Evolutionary conservation across 1,139 yeast genomes (phyloP).

Genomic region (Debaryomyces subglobosus): DNA sequence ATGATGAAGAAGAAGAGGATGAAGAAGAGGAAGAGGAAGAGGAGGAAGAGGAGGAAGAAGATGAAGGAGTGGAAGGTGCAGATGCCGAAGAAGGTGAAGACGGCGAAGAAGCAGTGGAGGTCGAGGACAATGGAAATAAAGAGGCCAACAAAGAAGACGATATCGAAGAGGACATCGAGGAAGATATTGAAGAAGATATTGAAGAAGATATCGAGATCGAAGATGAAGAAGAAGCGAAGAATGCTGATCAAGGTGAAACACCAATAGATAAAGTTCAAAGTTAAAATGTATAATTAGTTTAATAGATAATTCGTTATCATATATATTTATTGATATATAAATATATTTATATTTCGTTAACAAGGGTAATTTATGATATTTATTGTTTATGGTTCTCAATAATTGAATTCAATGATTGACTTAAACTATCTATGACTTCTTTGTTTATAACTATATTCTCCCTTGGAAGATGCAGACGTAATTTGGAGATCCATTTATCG

Average conservation of each 20-base stretch:
- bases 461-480: slow-evolving; percentile 9
- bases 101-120: slow-evolving; percentile 13
- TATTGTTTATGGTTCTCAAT: slow-evolving; percentile 17
- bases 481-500: slow-evolving; percentile 49
- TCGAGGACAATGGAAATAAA: slow-evolving; percentile 12
- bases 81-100: slow-evolving; percentile 38
- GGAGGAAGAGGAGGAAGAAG: slow-evolving; percentile 59
- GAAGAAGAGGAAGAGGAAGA: slow-evolving; percentile 58
- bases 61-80: slow-evolving; percentile 49
- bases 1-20: slow-evolving; percentile 62
- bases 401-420: slow-evolving; percentile 35
- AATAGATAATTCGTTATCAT: slow-evolving; percentile 10
- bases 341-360: slow-evolving; percentile 4
- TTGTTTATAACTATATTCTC: slow-evolving; percentile 17
- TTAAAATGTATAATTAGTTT: slow-evolving; percentile 9
- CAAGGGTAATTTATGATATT: slow-evolving; percentile 9
- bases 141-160: slow-evolving; percentile 14
- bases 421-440: slow-evolving; percentile 33
- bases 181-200: slow-evolving; percentile 11
- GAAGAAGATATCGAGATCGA: slow-evolving; percentile 15
- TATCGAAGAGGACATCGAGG: slow-evolving; percentile 17
- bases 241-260: slow-evolving; percentile 5
- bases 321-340: slow-evolving; percentile 2
- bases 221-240: slow-evolving; percentile 12
- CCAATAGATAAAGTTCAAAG: slow-evolving; percentile 8